Conservation (phyloP, 2,329 filamentous ascomycete genomes). For the Nemania abortiva region DNA sequence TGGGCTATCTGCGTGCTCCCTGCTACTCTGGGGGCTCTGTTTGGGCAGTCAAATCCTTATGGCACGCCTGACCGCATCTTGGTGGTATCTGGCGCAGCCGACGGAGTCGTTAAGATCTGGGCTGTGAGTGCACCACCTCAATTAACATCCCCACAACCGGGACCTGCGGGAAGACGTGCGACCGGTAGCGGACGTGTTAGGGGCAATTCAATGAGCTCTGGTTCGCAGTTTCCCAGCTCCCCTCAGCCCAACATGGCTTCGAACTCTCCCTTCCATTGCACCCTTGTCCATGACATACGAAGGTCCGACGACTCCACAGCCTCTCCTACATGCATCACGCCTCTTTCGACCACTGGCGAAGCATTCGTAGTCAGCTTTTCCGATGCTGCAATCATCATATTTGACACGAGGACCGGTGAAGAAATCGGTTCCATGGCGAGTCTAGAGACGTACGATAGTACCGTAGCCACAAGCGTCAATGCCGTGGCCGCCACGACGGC, state of each 20-base stretch:
- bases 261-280: conserved; percentile 87
- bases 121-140: conserved; percentile 92
- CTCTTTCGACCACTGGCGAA: conserved; percentile 83
- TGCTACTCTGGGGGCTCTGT: conserved; percentile 81
- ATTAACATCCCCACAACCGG: conserved; percentile 81
- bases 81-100: conserved; percentile 90
- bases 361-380: conserved; percentile 94
- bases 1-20: conserved; percentile 96
- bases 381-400: conserved; percentile 90
- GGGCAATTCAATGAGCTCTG: conserved; percentile 93
- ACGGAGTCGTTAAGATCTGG: conserved; percentile 94
- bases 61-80: conserved; percentile 88
- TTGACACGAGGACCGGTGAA: conserved; percentile 91
- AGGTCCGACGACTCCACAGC: conserved; percentile 73
- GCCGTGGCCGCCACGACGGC: conserved; percentile 88
- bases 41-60: conserved; percentile 79
- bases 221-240: conserved; percentile 89
- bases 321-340: conserved; percentile 92
- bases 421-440: conserved; percentile 94
- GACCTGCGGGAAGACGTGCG: conserved; percentile 67
- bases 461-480: conserved; percentile 83
- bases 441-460: conserved; percentile 92
- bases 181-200: conserved; percentile 78
- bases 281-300: conserved; percentile 86
- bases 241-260: conserved; percentile 91